Base-by-base conservation (phyloP, 225 moss, liverwort and hornwort genomes). In the Ulota crispa region DNA sequence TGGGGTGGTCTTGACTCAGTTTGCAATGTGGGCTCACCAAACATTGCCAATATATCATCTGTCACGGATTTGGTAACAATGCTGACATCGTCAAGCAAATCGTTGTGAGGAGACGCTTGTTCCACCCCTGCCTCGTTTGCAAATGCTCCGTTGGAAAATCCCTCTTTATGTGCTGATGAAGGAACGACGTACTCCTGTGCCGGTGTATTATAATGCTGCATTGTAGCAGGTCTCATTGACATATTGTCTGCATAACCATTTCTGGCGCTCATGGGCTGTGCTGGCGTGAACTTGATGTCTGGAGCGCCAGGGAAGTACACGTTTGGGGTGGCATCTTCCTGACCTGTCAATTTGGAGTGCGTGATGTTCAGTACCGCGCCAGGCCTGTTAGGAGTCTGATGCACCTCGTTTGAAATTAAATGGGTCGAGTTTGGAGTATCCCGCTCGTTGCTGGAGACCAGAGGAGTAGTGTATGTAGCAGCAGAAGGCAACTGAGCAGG, bases 21-120 rank as follows among this genome's bases (percentile, higher is more conserved):
- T 62, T 59, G 82, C 76, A 82, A 68, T 36, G 82, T 32, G 45
- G 84, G 63, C 34, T 82, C 80, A 72, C 82, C 88, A 31, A 91
- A 91, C 91, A 89, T 89, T 19, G 91, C 87, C 73, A 89, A 81
- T 68, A 91, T 91, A 61, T 91, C 91, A 79, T 83, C 89, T 20
- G 87, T 83, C 47, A 85, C 91, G 28, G 82, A 78, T 73, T 89
- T 91, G 0, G 87, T 88, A 69, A 89, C 83, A 43, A 91, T 64
- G n/a, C 87, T 85, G 39, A 81, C 84, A 76, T 88, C 83, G 41
- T 89, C 91, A 20, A 87, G 79, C 54, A 85, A 54, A 23, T 78
- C 83, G 53, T 73, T 67, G 42, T 77, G 82, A 82, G 42, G 70
- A 31, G 45, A 45, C 45, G 80, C 53, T 47, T 45, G 81, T 59